Base-by-base conservation (phyloP, 306 rosid genomes). In the Ochetophila trinervis region DNA sequence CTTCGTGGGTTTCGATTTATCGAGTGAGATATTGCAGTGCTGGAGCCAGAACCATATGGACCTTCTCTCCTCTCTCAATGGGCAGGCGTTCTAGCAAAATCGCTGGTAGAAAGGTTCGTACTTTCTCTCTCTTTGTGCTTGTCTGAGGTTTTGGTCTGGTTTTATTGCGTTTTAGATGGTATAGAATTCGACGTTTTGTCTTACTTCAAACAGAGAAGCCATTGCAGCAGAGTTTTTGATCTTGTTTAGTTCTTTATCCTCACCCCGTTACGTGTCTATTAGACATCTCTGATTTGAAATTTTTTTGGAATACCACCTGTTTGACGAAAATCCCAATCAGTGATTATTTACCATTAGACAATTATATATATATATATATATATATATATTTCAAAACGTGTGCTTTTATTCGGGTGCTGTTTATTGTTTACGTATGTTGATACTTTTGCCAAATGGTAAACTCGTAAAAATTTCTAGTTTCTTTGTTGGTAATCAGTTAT, bases 11-110 rank as follows among this genome's bases (percentile, higher is more conserved):
- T 62, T 66, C 44, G 40, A 53, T 65, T 10, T 66, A 30, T 56
- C 53, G 48, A 22, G 37, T 4, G 8, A 50, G 12, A 48, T 48
- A 19, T 47, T 5, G 66, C 69, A 56, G 69, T 22, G 61, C 42
- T 74, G 67, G 36, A 60, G 45, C 51, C 13, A 81, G 85, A 74
- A 78, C 59, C 63, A 82, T 92, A 71, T 76, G 84, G 84, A 78
- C 89, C 44, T 66, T 67, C 74, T 67, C 84, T 74, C 88, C 91
- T 52, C 72, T 89, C 65, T 87, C 80, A 67, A 87, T 92, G 98
- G 98, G 98, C 44, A 81, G 96, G 55, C 96, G 98, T 65, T 92
- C 98, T 69, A 37, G 86, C 84, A 92, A 89, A 76, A 89, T 92
- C 32, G 98, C 95, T n/a, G 93, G 96, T 47, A 71, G 98, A 83